Conservation (phyloP, 352 stramenopile species). For the Pythium angustatum region DNA sequence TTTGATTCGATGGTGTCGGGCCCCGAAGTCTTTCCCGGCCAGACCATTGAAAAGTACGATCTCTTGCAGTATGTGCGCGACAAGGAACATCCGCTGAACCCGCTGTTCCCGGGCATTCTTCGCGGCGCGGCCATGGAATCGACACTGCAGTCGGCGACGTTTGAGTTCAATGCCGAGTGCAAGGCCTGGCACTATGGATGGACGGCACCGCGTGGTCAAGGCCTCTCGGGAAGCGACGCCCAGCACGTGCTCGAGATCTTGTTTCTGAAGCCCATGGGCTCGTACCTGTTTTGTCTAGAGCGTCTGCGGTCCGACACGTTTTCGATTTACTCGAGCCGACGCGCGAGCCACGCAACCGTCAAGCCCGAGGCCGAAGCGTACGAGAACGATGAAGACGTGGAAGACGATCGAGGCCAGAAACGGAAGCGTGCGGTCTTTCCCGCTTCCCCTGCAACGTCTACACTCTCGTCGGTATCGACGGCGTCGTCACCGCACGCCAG, state of each 20-base stretch:
- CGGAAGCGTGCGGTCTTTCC: slow-evolving; percentile 53
- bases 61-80: slow-evolving; percentile 65
- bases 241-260: slow-evolving; percentile 79
- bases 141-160: slow-evolving; percentile 77
- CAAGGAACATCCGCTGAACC: slow-evolving; percentile 78
- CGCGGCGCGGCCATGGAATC: slow-evolving; percentile 79
- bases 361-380: slow-evolving; percentile 61
- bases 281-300: slow-evolving; percentile 82
- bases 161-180: slow-evolving; percentile 88
- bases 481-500: neutral
- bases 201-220: slow-evolving; percentile 74
- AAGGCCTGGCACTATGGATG: slow-evolving; percentile 91
- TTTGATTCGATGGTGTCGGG: slow-evolving; percentile 72
- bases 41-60: slow-evolving; percentile 75
- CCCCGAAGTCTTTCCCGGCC: slow-evolving; percentile 70
- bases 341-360: slow-evolving; percentile 57
- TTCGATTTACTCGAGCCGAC: slow-evolving; percentile 77
- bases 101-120: slow-evolving; percentile 71
- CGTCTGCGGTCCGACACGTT: slow-evolving; percentile 75
- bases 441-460: slow-evolving; percentile 33
- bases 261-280: slow-evolving; percentile 84
- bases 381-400: slow-evolving; percentile 40
- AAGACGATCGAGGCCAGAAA: slow-evolving; percentile 57
- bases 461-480: slow-evolving; percentile 5
- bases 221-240: slow-evolving; percentile 71